Base-by-base conservation (phyloP, 2,329 filamentous ascomycete genomes). In the Fusarium falciforme region DNA sequence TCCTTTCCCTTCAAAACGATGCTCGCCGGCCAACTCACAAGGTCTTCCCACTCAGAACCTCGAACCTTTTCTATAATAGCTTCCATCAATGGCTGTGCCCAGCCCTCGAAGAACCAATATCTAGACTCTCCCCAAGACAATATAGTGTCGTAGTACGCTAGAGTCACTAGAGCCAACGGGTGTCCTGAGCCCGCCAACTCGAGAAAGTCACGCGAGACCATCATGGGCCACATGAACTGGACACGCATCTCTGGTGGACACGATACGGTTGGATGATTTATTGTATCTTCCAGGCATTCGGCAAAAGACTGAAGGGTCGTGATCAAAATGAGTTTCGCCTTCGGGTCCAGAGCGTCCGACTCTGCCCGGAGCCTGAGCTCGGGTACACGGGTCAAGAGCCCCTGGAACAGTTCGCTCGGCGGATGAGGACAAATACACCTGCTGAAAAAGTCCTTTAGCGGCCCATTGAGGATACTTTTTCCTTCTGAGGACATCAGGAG, bases 21-120 rank as follows among this genome's bases (percentile, higher is more conserved):
- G 1, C 69, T 64, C 20, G 52, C 67, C 0, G 71, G 71, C 71
- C 71, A 73, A 7, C n/a, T 47, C 1, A 74, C 27, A 16, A 73
- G 40, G 16, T 73, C 71, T 29, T 72, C 72, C 72, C 72, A 74
- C 0, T 42, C n/a, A 1, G 72, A 74, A 4, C 71, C 72, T 3
- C 52, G 57, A 1, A 74, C 68, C 20, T 66, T 74, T 7, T 74
- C 72, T 5, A 74, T 54, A 10, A 74, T 72, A 4, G 71, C 72
- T 6, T 36, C 63, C 5, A 74, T 54, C n/a, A 74, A 40, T 0
- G 61, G n/a, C 6, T 61, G 64, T 0, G 71, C 61, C 72, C 72
- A 74, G 4, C 55, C 59, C n/a, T 74, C 61, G 40, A 74, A 74
- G 17, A 74, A 74, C 72, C 72, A 74, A 20, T 72, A 74, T 17